Evolutionary conservation across 2,329 filamentous ascomycete species (phyloP).

Genomic region (Nannizzia gypsea): DNA sequence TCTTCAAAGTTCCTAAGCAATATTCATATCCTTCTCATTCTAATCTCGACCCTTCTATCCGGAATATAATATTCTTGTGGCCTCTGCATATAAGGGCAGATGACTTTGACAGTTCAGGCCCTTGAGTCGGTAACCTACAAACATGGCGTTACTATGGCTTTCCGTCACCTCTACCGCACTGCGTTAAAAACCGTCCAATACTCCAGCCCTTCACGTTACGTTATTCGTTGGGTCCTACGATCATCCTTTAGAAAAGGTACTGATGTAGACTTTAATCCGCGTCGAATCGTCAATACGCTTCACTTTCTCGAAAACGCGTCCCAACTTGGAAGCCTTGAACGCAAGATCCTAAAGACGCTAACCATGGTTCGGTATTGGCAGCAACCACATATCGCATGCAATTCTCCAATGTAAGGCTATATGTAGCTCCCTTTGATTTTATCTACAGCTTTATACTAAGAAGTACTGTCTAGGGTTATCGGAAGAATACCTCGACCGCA

Average conservation of each 20-base stretch:
- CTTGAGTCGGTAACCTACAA: constrained; percentile 15
- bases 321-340: constrained; percentile 32
- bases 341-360: constrained; percentile 38
- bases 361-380: constrained; percentile 35
- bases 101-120: constrained; percentile 12
- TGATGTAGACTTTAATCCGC: constrained; percentile 27
- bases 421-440: neutral
- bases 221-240: constrained; percentile 37
- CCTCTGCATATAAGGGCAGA: neutral
- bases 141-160: constrained; percentile 38
- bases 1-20: neutral
- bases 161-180: constrained; percentile 46
- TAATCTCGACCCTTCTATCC: neutral
- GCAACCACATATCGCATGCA: constrained; percentile 18
- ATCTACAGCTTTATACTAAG: neutral
- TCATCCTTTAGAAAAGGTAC: constrained; percentile 31
- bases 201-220: constrained; percentile 45
- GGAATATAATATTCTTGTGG: neutral
- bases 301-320: constrained; percentile 35
- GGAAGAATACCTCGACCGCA: constrained; percentile 13
- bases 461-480: neutral
- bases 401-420: constrained; percentile 22
- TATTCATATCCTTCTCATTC: neutral
- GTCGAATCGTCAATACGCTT: constrained; percentile 35
- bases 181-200: constrained; percentile 45